These are phyloP conservation scores for Rhizopogon roseolus DNA, from an alignment of 768 basidiomycete species.

Conservation along the genomic window DNA sequence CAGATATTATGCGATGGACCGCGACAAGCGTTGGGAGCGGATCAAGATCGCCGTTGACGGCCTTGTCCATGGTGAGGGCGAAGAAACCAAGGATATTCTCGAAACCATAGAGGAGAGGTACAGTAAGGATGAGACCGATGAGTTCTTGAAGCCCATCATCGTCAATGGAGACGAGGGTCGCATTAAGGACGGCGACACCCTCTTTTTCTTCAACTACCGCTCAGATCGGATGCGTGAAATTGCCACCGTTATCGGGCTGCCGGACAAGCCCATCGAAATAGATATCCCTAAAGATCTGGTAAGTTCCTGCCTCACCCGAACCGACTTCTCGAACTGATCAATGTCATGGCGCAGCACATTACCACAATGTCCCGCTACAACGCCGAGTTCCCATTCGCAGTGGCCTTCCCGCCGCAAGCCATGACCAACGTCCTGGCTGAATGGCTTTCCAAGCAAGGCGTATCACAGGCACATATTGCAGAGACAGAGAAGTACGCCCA, in stretches of 20 bases:
- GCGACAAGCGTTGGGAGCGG: constrained; percentile 95
- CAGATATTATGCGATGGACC: constrained; percentile 95
- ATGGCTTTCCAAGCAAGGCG: constrained; percentile 73
- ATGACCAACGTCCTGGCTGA: constrained; percentile 97
- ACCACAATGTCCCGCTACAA: constrained; percentile 96
- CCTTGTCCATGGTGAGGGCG: constrained; percentile 67
- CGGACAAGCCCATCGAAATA: constrained; percentile 82
- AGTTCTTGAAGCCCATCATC: constrained; percentile 94
- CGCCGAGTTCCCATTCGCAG: constrained; percentile 80
- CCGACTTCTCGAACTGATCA: neutral
- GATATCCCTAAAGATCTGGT: constrained; percentile 78
- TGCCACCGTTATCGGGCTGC: constrained; percentile 70
- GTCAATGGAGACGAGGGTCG: constrained; percentile 74
- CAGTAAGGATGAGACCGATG: constrained; percentile 83
- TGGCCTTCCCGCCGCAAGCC: constrained; percentile 89
- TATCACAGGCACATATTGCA: constrained; percentile 89
- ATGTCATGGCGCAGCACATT: constrained; percentile 57
- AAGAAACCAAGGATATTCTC: constrained; percentile 51
- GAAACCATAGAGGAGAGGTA: constrained; percentile 71
- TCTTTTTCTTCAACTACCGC: constrained; percentile 98
- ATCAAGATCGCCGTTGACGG: constrained; percentile 87
- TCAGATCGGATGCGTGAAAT: constrained; percentile 96
- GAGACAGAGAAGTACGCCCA: constrained; percentile 99
- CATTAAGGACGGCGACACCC: constrained; percentile 81
- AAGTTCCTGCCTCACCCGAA: constrained; percentile 17